Evolutionary conservation across 73 alveolate genomes (phyloP), one percentile per base, ranked within the genome.

Genomic region (Uronychia setigera): DNA sequence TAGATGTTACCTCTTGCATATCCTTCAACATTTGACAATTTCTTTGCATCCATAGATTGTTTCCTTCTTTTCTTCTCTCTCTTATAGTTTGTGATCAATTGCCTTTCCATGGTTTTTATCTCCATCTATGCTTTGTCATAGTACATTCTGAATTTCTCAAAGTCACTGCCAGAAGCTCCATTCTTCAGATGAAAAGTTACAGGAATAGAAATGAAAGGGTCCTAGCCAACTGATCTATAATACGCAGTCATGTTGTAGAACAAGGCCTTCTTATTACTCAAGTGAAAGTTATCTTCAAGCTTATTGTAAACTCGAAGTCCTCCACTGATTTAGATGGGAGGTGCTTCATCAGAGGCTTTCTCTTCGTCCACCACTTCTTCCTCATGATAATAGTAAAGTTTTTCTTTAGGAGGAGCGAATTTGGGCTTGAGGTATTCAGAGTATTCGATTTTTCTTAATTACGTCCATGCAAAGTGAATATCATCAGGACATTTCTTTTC

Each of bases 381-480:
- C 35, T 59, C 80, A 33, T 26, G 26, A 19, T 46, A 46, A 19
- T 46, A 46, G 19, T 11, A 46, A 46, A 11, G n/a, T 19, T 46
- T 46, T 5, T 11, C 5, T 46, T 46, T 46, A 11, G 67, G 19
- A 11, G 67, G 67, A 46, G 67, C n/a, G 19, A 19, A 5, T 19
- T 46, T 46, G 67, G 67, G 67, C 5, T 5, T 46, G 5, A 46
- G 67, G 19, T 46, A 46, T 19, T 46, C 67, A 11, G 35, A 35
- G 84, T 78, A 31, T 27, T 88, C 81, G 28, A 87, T 83, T 30
- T 90, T 94, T 78, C 91, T 85, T 89, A 95, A 92, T 59, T 95
- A 80, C 30, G 99, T 95, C 98, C 99, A 95, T 14, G 93, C 87
- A 81, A 95, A 95, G 85, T 94, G 86, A 27, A 93, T 91, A 32